Conservation (phyloP, 2,329 filamentous ascomycete genomes). For the Xylaria sp. region DNA sequence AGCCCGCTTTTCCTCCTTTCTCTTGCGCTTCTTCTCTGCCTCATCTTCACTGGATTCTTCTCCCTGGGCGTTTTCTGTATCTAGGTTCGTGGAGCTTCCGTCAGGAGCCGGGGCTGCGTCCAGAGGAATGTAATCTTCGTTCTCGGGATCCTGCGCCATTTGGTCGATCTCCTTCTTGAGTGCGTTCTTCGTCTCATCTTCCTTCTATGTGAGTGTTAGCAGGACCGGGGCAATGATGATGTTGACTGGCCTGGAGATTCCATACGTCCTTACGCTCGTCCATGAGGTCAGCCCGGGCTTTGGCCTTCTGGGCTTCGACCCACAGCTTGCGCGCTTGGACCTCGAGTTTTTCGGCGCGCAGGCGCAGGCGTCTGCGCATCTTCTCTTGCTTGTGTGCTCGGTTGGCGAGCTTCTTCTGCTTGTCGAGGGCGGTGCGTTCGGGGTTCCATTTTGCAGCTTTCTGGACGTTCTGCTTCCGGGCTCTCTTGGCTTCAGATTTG, state of each 20-base stretch:
- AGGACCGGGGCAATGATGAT: not conserved
- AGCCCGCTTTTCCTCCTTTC: conserved; percentile 51
- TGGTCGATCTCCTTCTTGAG: conserved; percentile 37
- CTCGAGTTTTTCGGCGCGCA: conserved; percentile 55
- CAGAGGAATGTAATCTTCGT: conserved; percentile 41
- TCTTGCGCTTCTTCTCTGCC: conserved; percentile 46
- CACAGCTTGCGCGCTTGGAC: conserved; percentile 54
- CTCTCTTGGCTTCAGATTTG: conserved; percentile 52
- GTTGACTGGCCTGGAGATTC: not conserved
- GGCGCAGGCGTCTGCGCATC: conserved; percentile 51
- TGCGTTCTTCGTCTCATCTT: conserved; percentile 43
- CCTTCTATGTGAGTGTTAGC: conserved; percentile 39
- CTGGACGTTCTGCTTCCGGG: conserved; percentile 50
- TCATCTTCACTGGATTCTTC: conserved; percentile 35
- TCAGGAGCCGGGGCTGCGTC: conserved; percentile 12
- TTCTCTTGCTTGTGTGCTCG: conserved; percentile 51
- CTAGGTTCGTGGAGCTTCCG: not conserved
- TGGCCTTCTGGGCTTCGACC: conserved; percentile 52
- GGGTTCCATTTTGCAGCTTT: conserved; percentile 49
- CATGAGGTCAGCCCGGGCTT: conserved; percentile 44
- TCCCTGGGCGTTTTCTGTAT: conserved; percentile 17
- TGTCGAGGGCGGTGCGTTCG: conserved; percentile 49
- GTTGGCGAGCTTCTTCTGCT: conserved; percentile 47
- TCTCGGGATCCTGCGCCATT: conserved; percentile 38
- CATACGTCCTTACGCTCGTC: conserved; percentile 44